Percentiles rank a stretch among this genome's conserved stretches.
Evolutionary conservation across 306 rosid species (phyloP).

Genomic region (Dalbergia cochinchinensis): DNA sequence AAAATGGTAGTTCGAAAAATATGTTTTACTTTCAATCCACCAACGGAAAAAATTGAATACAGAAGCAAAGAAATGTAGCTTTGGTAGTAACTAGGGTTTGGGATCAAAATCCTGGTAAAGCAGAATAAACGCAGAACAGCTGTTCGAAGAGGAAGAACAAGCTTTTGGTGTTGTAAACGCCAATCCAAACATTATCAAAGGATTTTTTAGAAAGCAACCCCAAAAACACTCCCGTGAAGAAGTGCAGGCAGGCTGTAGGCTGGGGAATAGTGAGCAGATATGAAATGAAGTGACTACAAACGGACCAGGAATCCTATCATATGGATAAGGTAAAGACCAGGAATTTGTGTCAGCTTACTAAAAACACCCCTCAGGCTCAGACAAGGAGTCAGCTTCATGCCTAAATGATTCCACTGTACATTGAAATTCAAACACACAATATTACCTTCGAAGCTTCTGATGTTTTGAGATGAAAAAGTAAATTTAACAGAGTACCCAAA

Average conservation of each 20-base stretch:
- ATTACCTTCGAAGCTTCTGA: neutral
- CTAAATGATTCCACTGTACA: neutral
- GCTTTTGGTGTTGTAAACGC: no score
- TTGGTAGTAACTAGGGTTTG: no score
- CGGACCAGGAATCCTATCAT: no score
- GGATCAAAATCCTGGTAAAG: no score
- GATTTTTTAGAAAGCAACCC: neutral
- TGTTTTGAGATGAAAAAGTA: conserved; percentile 6
- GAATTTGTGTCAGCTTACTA: neutral
- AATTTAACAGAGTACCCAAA: neutral
- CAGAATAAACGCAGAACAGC: no score
- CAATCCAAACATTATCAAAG: no score
- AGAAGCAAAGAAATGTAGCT: no score
- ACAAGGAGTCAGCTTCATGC: neutral
- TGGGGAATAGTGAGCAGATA: neutral
- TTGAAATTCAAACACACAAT: neutral
- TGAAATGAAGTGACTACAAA: neutral
- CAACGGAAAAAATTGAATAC: no score
- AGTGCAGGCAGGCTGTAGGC: neutral
- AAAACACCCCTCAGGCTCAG: neutral
- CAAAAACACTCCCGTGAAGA: neutral
- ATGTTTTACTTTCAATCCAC: no score
- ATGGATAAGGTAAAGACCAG: no score
- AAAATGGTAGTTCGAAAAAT: no score
- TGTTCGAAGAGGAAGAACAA: no score